A percentile compares a stretch with the other conserved stretches of the same genome.
Evolutionary conservation across 2,329 filamentous ascomycete genomes (phyloP).

Genomic region (Fonsecaea pedrosoi): DNA sequence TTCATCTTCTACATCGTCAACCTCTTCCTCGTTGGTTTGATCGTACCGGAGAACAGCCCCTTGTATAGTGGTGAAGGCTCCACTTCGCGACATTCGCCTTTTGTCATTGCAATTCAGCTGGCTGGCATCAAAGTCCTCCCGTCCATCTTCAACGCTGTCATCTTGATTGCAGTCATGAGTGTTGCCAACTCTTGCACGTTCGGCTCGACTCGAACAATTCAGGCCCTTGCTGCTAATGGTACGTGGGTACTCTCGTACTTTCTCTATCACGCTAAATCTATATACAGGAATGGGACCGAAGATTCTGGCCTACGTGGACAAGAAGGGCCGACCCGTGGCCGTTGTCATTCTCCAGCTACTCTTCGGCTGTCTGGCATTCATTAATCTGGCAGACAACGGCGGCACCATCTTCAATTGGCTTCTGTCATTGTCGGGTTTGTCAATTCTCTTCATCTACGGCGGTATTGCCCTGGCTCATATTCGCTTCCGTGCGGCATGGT

Average conservation of each 20-base stretch:
- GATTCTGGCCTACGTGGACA: constrained; percentile 80
- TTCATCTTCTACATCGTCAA: constrained; percentile 87
- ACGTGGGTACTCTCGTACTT: background rate
- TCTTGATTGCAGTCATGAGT: constrained; percentile 85
- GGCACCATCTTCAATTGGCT: constrained; percentile 76
- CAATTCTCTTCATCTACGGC: constrained; percentile 75
- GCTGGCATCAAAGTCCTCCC: constrained; percentile 82
- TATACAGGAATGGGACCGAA: constrained; percentile 71
- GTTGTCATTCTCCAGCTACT: constrained; percentile 71
- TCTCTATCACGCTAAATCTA: constrained; percentile 10
- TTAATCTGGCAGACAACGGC: constrained; percentile 60
- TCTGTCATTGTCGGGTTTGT: constrained; percentile 74
- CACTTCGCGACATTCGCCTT: constrained; percentile 80
- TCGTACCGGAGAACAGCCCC: constrained; percentile 64
- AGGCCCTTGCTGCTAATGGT: constrained; percentile 69
- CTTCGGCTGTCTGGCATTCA: constrained; percentile 79
- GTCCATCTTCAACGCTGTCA: constrained; percentile 92
- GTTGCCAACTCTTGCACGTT: constrained; percentile 93
- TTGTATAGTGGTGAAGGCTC: constrained; percentile 67
- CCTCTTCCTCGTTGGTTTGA: constrained; percentile 78
- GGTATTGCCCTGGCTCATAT: constrained; percentile 66
- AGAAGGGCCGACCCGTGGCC: constrained; percentile 77
- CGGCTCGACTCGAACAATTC: constrained; percentile 86
- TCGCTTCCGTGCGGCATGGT: constrained; percentile 82
- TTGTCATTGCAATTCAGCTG: constrained; percentile 88